phyloP scores from a whole-genome alignment of 192 early-diverging fungal species.

The Dissophora globulifera region DNA sequence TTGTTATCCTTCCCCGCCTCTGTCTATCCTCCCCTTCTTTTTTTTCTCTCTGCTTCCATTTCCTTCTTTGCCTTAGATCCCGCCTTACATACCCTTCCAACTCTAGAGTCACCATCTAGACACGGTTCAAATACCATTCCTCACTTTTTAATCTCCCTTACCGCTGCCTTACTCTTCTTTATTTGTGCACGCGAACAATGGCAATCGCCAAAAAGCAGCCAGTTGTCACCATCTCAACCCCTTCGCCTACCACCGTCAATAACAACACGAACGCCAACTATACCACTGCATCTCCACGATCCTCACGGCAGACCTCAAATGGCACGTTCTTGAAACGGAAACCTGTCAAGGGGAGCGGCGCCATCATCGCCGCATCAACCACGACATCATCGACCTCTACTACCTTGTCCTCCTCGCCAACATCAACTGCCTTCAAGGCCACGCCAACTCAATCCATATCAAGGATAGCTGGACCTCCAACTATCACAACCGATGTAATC shows the following conservation, averaged over 20 bases:
- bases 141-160: background rate
- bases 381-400: background rate
- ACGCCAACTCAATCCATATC: slow-evolving; percentile 7
- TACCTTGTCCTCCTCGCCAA: no score
- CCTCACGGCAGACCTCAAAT: background rate
- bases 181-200: background rate
- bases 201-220: slow-evolving; percentile 18
- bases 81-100: slow-evolving; percentile 3
- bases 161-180: background rate
- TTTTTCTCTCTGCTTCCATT: slow-evolving; percentile 1
- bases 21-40: background rate
- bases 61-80: background rate
- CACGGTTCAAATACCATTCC: background rate
- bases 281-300: background rate
- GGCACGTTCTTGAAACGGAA: slow-evolving; percentile 20
- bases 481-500: background rate
- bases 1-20: background rate
- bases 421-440: background rate
- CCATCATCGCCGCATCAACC: slow-evolving; percentile 1
- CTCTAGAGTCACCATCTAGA: slow-evolving; percentile 1
- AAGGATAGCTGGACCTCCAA: slow-evolving; percentile 7
- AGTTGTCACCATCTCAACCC: background rate
- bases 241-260: background rate
- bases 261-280: no score
- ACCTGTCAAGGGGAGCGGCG: slow-evolving; percentile 14